These are phyloP conservation scores for Dioscorea cayenensis DNA, from an alignment of 116 monocot species.

Conservation along the genomic window DNA sequence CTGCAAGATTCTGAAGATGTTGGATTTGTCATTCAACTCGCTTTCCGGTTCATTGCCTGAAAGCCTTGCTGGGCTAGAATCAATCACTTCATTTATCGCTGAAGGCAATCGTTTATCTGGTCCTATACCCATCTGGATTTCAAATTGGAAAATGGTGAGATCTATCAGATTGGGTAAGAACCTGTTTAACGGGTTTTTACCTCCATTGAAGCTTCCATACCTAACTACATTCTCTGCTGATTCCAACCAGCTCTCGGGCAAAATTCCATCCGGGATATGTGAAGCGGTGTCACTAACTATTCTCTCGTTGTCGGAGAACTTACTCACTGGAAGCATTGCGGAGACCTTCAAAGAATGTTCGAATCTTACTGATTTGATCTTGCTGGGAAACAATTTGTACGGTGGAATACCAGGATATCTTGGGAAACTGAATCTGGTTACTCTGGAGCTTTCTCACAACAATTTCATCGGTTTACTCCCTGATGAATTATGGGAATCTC, in stretches of 20 bases:
- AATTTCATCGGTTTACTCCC: neutral
- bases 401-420: slow-evolving; percentile 63
- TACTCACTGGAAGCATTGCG: slow-evolving; percentile 49
- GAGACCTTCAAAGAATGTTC: slow-evolving; percentile 43
- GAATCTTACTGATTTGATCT: slow-evolving; percentile 41
- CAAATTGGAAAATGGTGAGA: slow-evolving; percentile 48
- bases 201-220: slow-evolving; percentile 17
- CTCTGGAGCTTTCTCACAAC: slow-evolving; percentile 12
- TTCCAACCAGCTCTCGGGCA: slow-evolving; percentile 27
- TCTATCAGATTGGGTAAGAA: slow-evolving; percentile 64
- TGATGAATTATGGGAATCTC: neutral
- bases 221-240: slow-evolving; percentile 25
- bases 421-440: slow-evolving; percentile 38
- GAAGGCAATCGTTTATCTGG: slow-evolving; percentile 76
- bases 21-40: slow-evolving; percentile 79
- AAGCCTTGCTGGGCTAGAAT: slow-evolving; percentile 34
- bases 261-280: slow-evolving; percentile 29
- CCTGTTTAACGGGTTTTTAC: slow-evolving; percentile 44
- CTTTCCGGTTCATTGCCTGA: slow-evolving; percentile 67
- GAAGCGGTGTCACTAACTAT: slow-evolving; percentile 12
- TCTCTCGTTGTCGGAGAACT: slow-evolving; percentile 52
- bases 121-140: slow-evolving; percentile 53
- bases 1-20: slow-evolving; percentile 48
- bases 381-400: slow-evolving; percentile 56
- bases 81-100: slow-evolving; percentile 55